Base-by-base conservation (phyloP, 345 rosid species). In the Clausena lansium region DNA sequence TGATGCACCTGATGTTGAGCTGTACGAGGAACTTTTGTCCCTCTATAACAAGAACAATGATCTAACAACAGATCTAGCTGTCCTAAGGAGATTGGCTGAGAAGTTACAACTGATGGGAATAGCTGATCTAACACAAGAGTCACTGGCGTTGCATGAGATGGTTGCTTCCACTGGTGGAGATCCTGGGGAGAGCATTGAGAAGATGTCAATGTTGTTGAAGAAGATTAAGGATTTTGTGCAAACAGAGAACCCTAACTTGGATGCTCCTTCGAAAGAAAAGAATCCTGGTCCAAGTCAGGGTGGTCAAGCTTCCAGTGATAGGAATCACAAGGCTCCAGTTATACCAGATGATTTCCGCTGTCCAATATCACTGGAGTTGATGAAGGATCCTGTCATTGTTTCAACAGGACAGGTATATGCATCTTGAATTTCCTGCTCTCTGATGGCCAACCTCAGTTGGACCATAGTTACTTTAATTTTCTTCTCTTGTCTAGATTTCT, bases 371-470 rank as follows among this genome's bases (percentile, higher is more conserved):
- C 83, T 96, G 80, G 98, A 96, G 81, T 84, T 96, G 87, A 96
- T 96, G 95, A 91, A 87, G 80, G 99, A 96, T 88, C 99, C 98
- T 66, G 97, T 94, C 76, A 96, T 96, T 86, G 99, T 96, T 77
- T 92, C 98, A 50, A 92, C 97, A 59, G 98, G 99, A 71, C 97
- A 96, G 95, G 99, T 96, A 89, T 45, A 75, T 69, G 71, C 62
- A 70, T 66, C 64, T 25, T 79, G 71, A 58, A 33, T 66, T 83
- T 76, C 65, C 47, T 75, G 25, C 71, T 55, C 62, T 71, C n/a
- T 20, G 30, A 50, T 64, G 39, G 54, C 64, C 63, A 38, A 75
- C 61, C 25, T 20, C 47, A 57, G 52, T n/a, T 50, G 75, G 36
- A 24, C 22, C 32, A 63, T 50, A 20, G 8, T 58, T 74, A 38